Evolutionary conservation across 2,329 filamentous ascomycete species (phyloP).

Genomic region (Dothideomycetes sp.): DNA sequence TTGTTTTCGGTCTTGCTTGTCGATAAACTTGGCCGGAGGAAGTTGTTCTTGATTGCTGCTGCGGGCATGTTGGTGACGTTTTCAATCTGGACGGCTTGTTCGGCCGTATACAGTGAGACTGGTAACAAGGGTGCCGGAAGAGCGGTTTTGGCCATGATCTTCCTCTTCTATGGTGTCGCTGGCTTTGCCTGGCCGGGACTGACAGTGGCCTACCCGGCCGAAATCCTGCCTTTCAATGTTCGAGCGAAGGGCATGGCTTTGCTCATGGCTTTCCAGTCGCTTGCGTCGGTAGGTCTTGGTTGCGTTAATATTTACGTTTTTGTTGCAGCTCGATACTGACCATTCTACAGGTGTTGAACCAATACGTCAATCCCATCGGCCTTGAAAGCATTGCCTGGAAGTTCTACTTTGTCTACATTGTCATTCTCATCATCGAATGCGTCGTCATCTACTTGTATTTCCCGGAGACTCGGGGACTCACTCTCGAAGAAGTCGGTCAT

Average conservation of each 20-base stretch:
- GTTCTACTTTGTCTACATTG: constrained; percentile 25
- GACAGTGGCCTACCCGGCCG: constrained; percentile 35
- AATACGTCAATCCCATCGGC: constrained; percentile 27
- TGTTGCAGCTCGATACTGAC: background rate
- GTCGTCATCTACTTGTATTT: constrained; percentile 27
- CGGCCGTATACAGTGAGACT: constrained; percentile 19
- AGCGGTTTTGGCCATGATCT: constrained; percentile 27
- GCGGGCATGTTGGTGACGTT: constrained; percentile 32
- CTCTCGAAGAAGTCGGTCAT: constrained; percentile 38
- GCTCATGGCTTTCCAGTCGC: background rate
- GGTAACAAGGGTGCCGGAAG: constrained; percentile 20
- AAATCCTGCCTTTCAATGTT: constrained; percentile 40
- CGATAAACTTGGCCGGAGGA: constrained; percentile 27
- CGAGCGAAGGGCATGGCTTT: constrained; percentile 29
- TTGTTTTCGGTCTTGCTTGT: constrained; percentile 25
- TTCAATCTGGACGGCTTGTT: constrained; percentile 33
- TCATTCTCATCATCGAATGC: constrained; percentile 25
- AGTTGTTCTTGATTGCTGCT: constrained; percentile 29
- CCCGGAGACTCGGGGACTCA: constrained; percentile 35
- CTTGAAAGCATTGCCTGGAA: constrained; percentile 21
- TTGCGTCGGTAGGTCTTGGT: constrained; percentile 23
- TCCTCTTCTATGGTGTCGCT: constrained; percentile 20
- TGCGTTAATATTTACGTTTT: constrained; percentile 36
- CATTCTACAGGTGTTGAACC: constrained; percentile 17
- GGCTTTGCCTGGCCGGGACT: constrained; percentile 21